Conservation (phyloP, 345 rosid species). For the Gossypium raimondii region DNA sequence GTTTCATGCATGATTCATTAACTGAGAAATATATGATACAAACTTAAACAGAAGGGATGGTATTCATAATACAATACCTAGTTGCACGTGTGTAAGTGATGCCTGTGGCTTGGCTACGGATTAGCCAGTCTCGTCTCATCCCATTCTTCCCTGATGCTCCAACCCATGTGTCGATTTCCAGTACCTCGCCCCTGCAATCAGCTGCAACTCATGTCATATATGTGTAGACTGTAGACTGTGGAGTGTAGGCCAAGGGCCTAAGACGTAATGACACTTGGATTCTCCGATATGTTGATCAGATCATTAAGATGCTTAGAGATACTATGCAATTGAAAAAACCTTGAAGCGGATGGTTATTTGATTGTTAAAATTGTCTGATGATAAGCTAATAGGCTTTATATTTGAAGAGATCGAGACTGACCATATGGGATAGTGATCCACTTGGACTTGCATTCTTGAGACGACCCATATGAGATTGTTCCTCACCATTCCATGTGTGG, state of each 20-base stretch:
- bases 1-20: conserved; percentile 14
- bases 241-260: no score
- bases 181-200: conserved; percentile 54
- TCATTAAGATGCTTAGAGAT: not conserved
- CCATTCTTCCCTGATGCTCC: conserved; percentile 73
- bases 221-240: no score
- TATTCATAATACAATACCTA: conserved; percentile 28
- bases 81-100: conserved; percentile 52
- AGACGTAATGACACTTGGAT: no score
- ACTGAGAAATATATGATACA: conserved; percentile 18
- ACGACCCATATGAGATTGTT: conserved; percentile 78
- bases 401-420: conserved; percentile 12
- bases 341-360: no score
- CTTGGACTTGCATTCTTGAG: conserved; percentile 57
- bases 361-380: not conserved
- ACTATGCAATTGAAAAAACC: not conserved
- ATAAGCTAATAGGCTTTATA: not conserved
- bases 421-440: conserved; percentile 67
- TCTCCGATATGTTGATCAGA: no score
- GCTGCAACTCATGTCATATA: not conserved
- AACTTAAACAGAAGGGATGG: not conserved
- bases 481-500: conserved; percentile 64
- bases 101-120: conserved; percentile 64
- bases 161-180: conserved; percentile 74
- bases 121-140: conserved; percentile 65